A percentile compares a stretch with the other conserved stretches of the same genome.
These are phyloP conservation scores for Letharia lupina DNA, from an alignment of 495 filamentous ascomycete species.

Conservation along the genomic window DNA sequence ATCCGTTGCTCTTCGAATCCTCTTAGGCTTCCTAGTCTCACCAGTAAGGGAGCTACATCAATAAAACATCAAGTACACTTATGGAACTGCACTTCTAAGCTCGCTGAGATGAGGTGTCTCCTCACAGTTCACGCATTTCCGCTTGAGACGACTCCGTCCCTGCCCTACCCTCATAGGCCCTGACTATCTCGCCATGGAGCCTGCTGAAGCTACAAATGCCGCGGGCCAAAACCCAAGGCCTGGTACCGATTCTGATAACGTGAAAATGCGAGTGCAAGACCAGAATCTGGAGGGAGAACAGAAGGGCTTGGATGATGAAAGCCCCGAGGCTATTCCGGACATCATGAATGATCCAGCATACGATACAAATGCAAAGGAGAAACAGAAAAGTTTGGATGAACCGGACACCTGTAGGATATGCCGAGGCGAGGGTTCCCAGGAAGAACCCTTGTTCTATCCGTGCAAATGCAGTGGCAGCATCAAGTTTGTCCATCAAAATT, in stretches of 20 bases:
- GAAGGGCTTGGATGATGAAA: background rate
- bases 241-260: background rate
- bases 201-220: background rate
- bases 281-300: background rate
- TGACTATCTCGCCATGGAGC: background rate
- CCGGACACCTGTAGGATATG: conserved; percentile 91
- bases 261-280: background rate
- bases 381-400: conserved; percentile 39
- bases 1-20: background rate
- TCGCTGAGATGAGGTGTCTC: background rate
- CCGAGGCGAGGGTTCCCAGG: conserved; percentile 72
- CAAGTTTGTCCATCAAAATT: conserved; percentile 95
- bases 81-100: background rate
- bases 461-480: conserved; percentile 99
- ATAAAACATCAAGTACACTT: background rate
- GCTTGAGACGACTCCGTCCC: background rate
- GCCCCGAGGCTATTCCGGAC: conserved; percentile 35
- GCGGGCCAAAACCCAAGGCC: background rate
- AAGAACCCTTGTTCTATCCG: conserved; percentile 89
- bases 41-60: background rate
- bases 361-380: conserved; percentile 31
- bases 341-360: conserved; percentile 60
- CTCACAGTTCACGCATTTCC: background rate
- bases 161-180: background rate
- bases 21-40: background rate